Base-by-base conservation (phyloP, 768 basidiomycete species). In the Podaxis sp. region DNA sequence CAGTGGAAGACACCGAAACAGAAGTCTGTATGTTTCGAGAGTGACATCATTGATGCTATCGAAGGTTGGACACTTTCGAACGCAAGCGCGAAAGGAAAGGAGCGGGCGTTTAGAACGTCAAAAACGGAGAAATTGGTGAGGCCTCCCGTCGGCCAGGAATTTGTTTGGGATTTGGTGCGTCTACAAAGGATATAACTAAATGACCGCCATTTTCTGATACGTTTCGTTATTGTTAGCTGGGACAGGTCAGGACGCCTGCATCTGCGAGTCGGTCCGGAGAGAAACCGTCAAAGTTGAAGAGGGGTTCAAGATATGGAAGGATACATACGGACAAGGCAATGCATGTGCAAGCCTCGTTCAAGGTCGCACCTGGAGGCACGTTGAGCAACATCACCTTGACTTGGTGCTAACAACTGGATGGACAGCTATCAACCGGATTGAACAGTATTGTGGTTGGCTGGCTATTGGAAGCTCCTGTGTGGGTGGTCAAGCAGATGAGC, bases 361-460 rank as follows among this genome's bases (percentile, higher is more conserved):
- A 79, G 58, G 72, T 75, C 46, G 68, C 81, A 4, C 72, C 81
- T 2, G 82, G 81, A 42, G 74, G 82, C 76, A 59, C 70, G 73
- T 72, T 64, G 63, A 65, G 6, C 37, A 4, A 18, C 37, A 37
- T 18, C 37, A 10, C 21, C 23, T 9, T 23, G 13, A 48, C 3
- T 37, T 47, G 36, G 50, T 56, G 62, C 21, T 27, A 18, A 50
- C 32, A 28, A 9, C 11, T 16, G 16, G 28, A 32, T 23, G 11
- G 51, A 35, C 50, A 68, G 87, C 78, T 35, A 76, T 87, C 60
- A 83, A 79, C 62, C 78, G 72, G 40, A 77, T 88, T 23, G 70
- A 79, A 14, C 87, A 88, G 61, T 69, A 66, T 7, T 69, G 73
- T 7, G 72, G 69, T 1, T 74, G 68, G 35, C 72, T 82, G 2